Conservation (phyloP, 768 basidiomycete species). For the Russula griseocarnosa region DNA sequence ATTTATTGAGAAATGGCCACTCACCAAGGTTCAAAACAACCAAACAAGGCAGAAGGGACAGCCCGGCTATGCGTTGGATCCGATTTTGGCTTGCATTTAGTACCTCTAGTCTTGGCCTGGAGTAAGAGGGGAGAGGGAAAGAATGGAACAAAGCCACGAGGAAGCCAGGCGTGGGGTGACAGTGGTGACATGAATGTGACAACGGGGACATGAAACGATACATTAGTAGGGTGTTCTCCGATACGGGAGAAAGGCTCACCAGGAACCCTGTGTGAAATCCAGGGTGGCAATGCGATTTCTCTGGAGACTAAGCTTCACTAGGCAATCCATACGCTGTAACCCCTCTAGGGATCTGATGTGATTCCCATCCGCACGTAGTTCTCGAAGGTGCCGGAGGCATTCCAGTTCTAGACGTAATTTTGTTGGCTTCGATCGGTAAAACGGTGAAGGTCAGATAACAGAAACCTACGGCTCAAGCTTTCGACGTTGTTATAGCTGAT, state of each 20-base stretch:
- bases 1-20: constrained; percentile 35
- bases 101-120: constrained; percentile 61
- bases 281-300: constrained; percentile 63
- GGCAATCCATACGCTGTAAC: constrained; percentile 70
- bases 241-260: constrained; percentile 47
- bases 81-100: constrained; percentile 78
- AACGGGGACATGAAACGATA: constrained; percentile 25
- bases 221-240: constrained; percentile 19
- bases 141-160: constrained; percentile 24
- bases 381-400: constrained; percentile 79
- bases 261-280: constrained; percentile 59
- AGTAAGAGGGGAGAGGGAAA: constrained; percentile 10
- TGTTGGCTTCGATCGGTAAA: constrained; percentile 16
- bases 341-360: constrained; percentile 69
- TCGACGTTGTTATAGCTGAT: constrained; percentile 88
- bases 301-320: constrained; percentile 79
- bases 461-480: constrained; percentile 63
- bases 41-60: constrained; percentile 59
- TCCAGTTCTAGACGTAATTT: constrained; percentile 58
- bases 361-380: constrained; percentile 89
- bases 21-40: constrained; percentile 79
- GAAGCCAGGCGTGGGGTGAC: constrained; percentile 12
- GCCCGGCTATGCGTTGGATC: constrained; percentile 53
- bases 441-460: constrained; percentile 19
- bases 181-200: constrained; percentile 23